Evolutionary conservation across 441 rosid species (phyloP).

Genomic region (Mallotus repandus): DNA sequence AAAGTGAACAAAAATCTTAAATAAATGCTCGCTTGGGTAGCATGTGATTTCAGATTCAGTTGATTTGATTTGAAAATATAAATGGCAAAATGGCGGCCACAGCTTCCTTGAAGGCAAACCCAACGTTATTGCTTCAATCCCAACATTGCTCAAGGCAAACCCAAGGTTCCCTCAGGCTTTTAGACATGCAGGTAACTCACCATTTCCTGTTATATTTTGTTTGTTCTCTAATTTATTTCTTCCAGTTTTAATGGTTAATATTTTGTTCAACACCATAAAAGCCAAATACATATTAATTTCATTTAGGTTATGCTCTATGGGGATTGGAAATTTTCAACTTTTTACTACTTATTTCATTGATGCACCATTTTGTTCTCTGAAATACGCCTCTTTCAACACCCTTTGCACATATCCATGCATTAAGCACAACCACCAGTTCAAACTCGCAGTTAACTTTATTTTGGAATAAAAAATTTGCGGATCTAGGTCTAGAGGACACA

Average conservation of each 20-base stretch:
- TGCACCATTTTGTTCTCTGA: background rate
- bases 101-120: no score
- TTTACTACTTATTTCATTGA: background rate
- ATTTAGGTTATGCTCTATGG: background rate
- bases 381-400: background rate
- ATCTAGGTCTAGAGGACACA: conserved; percentile 63
- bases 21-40: no score
- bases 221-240: background rate
- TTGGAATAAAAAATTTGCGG: conserved; percentile 28
- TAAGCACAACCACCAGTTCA: conserved; percentile 1
- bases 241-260: background rate
- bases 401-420: background rate
- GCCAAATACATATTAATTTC: background rate
- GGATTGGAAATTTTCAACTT: background rate
- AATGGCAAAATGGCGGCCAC: no score
- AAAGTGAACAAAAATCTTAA: no score
- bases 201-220: background rate
- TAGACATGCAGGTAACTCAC: conserved; percentile 61
- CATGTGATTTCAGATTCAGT: no score
- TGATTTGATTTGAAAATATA: no score
- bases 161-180: no score
- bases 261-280: conserved; percentile 1
- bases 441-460: background rate
- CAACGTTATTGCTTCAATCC: no score
- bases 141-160: no score